phyloP scores from a whole-genome alignment of 768 basidiomycete species.

The Leccinum disarticulatum region DNA sequence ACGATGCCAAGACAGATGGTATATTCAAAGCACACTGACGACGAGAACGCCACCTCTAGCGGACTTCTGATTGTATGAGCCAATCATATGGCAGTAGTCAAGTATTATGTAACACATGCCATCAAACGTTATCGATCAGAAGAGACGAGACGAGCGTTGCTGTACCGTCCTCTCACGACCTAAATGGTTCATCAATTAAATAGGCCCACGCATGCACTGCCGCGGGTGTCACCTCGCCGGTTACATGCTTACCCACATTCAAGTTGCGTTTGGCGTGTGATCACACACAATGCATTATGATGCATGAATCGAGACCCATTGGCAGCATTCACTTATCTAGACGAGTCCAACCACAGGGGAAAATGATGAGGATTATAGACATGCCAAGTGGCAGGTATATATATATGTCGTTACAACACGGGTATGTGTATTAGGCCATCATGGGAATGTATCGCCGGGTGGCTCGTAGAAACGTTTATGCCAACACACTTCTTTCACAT shows the following conservation, averaged over 20 bases:
- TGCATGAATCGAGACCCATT: neutral
- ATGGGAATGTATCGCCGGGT: neutral
- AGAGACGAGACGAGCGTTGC: no score
- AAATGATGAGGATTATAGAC: neutral
- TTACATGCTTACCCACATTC: neutral
- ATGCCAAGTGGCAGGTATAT: neutral
- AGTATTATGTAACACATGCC: neutral
- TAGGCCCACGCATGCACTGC: neutral
- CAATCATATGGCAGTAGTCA: neutral
- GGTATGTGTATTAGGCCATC: neutral
- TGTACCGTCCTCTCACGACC: no score
- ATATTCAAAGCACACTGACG: neutral
- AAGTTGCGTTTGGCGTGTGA: neutral
- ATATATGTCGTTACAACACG: slow-evolving; percentile 1
- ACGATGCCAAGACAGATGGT: neutral
- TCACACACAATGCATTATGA: neutral
- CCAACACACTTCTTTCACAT: slow-evolving; percentile 17
- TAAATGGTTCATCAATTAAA: neutral
- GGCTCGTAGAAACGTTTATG: neutral
- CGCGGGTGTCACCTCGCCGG: neutral
- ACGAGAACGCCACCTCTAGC: neutral
- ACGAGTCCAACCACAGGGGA: neutral
- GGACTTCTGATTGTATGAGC: neutral
- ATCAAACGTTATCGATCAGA: no score
- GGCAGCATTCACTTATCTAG: neutral